phyloP scores from a whole-genome alignment of 352 stramenopile species.

The Globisporangium acanthophoron region DNA sequence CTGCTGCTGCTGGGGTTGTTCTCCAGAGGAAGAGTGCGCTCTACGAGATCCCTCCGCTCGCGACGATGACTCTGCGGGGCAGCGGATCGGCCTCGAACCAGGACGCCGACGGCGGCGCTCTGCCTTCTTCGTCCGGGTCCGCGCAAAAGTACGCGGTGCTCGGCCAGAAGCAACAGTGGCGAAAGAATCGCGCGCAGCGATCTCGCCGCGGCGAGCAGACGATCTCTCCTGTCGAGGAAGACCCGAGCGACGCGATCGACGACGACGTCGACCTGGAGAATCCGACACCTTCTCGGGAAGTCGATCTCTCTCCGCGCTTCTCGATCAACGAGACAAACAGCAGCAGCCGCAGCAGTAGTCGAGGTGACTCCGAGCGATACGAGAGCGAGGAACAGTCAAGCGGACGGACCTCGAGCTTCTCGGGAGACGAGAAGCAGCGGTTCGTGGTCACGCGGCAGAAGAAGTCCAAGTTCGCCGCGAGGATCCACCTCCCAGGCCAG shows the following conservation, averaged over 20 bases:
- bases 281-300: neutral
- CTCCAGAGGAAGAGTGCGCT: constrained; percentile 13
- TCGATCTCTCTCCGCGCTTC: constrained; percentile 2
- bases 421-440: constrained; percentile 18
- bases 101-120: neutral
- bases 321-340: constrained; percentile 7
- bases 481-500: constrained; percentile 44
- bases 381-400: constrained; percentile 12
- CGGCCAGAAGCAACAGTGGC: constrained; percentile 63
- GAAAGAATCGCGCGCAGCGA: constrained; percentile 33
- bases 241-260: constrained; percentile 1
- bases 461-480: constrained; percentile 55
- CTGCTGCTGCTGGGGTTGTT: neutral
- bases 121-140: neutral
- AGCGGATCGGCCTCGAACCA: constrained; percentile 4
- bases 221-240: constrained; percentile 38
- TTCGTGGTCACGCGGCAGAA: constrained; percentile 54
- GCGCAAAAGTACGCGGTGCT: constrained; percentile 42
- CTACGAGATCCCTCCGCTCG: constrained; percentile 6
- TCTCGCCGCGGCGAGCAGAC: constrained; percentile 22
- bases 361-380: constrained; percentile 14
- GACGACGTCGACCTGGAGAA: constrained; percentile 15
- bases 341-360: constrained; percentile 11
- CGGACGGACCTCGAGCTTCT: constrained; percentile 7
- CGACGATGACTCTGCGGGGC: neutral